Conservation (phyloP, 2,329 filamentous ascomycete species). For the Taxawa tesnikishii region DNA sequence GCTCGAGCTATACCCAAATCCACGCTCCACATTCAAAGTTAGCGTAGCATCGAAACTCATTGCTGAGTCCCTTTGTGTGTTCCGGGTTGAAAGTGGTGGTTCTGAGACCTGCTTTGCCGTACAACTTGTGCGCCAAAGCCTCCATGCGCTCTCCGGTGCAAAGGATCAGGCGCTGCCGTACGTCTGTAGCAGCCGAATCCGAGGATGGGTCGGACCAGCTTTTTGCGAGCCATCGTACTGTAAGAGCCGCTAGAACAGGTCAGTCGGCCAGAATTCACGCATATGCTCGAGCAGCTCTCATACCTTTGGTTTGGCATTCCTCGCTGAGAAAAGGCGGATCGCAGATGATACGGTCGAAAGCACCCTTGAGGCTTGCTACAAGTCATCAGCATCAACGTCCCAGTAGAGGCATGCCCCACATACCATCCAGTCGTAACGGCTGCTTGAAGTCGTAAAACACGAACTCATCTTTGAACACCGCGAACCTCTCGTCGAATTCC, state of each 20-base stretch:
- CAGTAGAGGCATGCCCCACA: slow-evolving; percentile 9
- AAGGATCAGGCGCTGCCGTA: slow-evolving; percentile 40
- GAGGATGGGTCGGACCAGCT: slow-evolving; percentile 20
- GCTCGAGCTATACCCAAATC: no score
- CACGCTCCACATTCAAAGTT: slow-evolving; percentile 54
- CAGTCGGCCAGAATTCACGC: slow-evolving; percentile 7
- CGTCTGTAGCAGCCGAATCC: slow-evolving; percentile 4
- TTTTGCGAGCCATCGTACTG: slow-evolving; percentile 59
- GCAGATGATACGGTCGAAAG: slow-evolving; percentile 56
- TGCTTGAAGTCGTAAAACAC: slow-evolving; percentile 61
- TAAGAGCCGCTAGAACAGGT: slow-evolving; percentile 49
- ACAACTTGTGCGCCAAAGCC: slow-evolving; percentile 51
- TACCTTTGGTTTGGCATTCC: slow-evolving; percentile 70
- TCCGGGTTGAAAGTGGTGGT: slow-evolving; percentile 57
- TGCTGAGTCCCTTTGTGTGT: slow-evolving; percentile 63
- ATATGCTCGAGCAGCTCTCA: not conserved
- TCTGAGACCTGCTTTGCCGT: slow-evolving; percentile 46
- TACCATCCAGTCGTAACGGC: slow-evolving; percentile 53
- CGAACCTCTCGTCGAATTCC: slow-evolving; percentile 64
- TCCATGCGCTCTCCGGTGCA: slow-evolving; percentile 73
- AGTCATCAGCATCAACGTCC: not conserved
- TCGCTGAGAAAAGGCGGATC: slow-evolving; percentile 72
- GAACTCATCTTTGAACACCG: slow-evolving; percentile 64
- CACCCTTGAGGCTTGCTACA: slow-evolving; percentile 45
- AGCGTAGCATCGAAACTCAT: slow-evolving; percentile 70